Conservation (phyloP, 2,329 filamentous ascomycete genomes). For the Colletotrichum sp. region DNA sequence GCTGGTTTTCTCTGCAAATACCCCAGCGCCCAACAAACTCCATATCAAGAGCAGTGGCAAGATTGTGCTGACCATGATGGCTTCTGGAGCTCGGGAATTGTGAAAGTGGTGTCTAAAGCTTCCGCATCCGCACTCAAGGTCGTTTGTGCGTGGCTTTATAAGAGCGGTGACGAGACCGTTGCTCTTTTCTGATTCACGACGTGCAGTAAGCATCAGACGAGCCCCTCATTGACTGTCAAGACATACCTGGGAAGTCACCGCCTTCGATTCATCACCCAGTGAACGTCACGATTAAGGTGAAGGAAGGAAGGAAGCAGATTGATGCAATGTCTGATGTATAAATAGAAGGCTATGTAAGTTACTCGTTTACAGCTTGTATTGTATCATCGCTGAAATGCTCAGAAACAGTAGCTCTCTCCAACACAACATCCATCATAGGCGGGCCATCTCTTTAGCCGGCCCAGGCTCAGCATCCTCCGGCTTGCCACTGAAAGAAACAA, state of each 20-base stretch:
- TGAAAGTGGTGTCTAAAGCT: background rate
- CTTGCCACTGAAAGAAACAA: conserved; percentile 23
- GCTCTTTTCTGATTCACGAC: background rate
- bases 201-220: background rate
- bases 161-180: background rate
- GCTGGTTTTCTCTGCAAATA: background rate
- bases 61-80: background rate
- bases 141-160: background rate
- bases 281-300: background rate
- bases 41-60: background rate
- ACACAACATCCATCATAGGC: background rate
- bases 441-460: background rate
- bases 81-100: background rate
- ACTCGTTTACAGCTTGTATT: background rate
- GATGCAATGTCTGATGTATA: background rate
- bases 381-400: background rate
- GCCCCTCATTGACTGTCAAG: background rate
- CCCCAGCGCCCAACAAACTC: background rate
- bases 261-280: background rate
- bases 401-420: background rate
- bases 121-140: background rate
- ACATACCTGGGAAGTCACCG: background rate
- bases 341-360: background rate
- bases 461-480: background rate
- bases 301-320: background rate